phyloP scores from a whole-genome alignment of 139 green algal genomes.

The Picochlorum sp. region DNA sequence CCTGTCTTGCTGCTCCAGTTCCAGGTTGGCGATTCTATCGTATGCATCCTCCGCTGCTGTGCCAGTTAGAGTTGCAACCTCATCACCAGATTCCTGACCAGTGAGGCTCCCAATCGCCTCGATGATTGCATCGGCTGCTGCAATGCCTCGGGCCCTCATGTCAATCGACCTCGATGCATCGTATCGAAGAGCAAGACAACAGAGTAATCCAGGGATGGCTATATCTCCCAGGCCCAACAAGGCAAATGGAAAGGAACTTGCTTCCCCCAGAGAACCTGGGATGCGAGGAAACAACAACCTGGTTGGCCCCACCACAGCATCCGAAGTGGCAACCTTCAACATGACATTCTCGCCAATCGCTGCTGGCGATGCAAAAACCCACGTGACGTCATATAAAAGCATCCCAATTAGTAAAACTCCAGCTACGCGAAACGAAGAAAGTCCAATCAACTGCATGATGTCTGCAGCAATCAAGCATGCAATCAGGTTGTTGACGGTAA shows the following conservation, averaged over 20 bases:
- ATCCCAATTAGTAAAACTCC: conserved; percentile 71
- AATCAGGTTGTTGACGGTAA: conserved; percentile 71
- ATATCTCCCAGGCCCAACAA: conserved; percentile 86
- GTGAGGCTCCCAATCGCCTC: conserved; percentile 33
- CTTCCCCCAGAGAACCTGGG: conserved; percentile 30
- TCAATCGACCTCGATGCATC: conserved; percentile 57
- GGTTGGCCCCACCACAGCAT: conserved; percentile 57
- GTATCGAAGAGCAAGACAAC: conserved; percentile 64
- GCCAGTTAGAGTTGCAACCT: conserved; percentile 45
- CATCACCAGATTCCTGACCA: conserved; percentile 11
- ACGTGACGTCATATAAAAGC: conserved; percentile 87
- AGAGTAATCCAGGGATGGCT: conserved; percentile 75
- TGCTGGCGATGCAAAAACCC: conserved; percentile 65
- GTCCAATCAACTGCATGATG: conserved; percentile 58
- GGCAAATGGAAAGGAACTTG: conserved; percentile 64
- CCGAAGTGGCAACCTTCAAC: conserved; percentile 50
- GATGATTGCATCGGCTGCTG: conserved; percentile 47
- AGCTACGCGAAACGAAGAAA: conserved; percentile 64
- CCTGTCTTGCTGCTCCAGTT: conserved; percentile 28
- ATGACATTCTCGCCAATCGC: conserved; percentile 72
- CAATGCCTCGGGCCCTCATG: conserved; percentile 41
- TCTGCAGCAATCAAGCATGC: conserved; percentile 45
- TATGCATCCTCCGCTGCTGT: conserved; percentile 51
- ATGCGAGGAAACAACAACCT: conserved; percentile 76
- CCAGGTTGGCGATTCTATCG: conserved; percentile 44